phyloP scores from a whole-genome alignment of 139 green algal genomes.

The Haematococcus sp. region DNA sequence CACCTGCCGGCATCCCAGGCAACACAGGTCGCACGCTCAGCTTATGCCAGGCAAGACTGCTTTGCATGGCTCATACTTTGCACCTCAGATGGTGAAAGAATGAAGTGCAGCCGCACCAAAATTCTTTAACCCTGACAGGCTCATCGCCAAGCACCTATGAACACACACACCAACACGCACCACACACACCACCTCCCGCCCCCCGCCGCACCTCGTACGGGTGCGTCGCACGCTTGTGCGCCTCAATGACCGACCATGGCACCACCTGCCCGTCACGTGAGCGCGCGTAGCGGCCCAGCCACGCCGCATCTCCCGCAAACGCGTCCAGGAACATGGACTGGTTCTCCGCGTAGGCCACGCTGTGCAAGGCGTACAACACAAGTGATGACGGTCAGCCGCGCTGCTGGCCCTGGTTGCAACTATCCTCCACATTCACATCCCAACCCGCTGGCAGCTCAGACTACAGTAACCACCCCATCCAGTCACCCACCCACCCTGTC shows the following conservation, averaged over 20 bases:
- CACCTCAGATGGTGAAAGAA: too few species aligned
- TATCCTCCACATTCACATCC: neutral
- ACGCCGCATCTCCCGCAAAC: constrained; percentile 64
- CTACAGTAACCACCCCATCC: neutral
- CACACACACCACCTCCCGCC: neutral
- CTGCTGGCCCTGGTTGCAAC: too few species aligned
- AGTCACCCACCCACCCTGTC: too few species aligned
- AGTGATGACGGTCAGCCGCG: too few species aligned
- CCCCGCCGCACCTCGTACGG: constrained; percentile 71
- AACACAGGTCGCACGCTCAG: too few species aligned
- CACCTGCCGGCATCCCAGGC: too few species aligned
- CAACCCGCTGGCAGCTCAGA: neutral
- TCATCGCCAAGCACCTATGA: too few species aligned
- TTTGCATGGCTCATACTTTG: too few species aligned
- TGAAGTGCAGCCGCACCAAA: too few species aligned
- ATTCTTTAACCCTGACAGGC: too few species aligned
- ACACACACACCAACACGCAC: too few species aligned
- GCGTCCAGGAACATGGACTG: constrained; percentile 72
- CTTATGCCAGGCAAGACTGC: too few species aligned
- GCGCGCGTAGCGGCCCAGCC: constrained; percentile 65
- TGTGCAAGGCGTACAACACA: constrained; percentile 59
- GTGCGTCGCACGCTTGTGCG: constrained; percentile 53
- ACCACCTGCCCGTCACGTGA: constrained; percentile 45
- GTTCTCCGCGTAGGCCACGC: constrained; percentile 76
- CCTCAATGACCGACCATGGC: constrained; percentile 68